phyloP scores from a whole-genome alignment of 495 filamentous ascomycete species.

The Glutinoglossum americanum region DNA sequence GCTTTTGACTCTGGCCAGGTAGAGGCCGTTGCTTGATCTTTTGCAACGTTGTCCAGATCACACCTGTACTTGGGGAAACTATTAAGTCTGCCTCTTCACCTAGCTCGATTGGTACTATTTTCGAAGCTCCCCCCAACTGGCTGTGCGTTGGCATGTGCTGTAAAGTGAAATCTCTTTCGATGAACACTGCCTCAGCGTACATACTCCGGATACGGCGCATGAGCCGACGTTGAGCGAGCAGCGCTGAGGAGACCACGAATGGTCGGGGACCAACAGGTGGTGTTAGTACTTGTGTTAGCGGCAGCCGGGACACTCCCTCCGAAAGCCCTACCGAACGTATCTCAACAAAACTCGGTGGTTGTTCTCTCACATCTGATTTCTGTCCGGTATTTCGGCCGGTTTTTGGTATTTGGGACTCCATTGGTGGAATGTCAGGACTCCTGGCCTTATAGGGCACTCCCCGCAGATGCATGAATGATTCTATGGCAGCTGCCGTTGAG shows the following conservation, averaged over 20 bases:
- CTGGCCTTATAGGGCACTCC: constrained; percentile 1
- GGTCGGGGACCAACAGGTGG: constrained; percentile 1
- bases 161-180: constrained; percentile 34
- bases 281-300: constrained; percentile 5
- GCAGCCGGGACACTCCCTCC: background rate
- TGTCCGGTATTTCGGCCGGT: background rate
- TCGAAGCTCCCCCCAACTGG: background rate
- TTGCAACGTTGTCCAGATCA: constrained; percentile 51
- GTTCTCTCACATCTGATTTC: background rate
- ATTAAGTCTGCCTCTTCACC: constrained; percentile 52
- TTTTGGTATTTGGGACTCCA: background rate
- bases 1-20: constrained; percentile 31
- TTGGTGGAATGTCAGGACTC: background rate
- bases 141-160: constrained; percentile 14
- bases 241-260: constrained; percentile 27
- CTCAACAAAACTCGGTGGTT: background rate
- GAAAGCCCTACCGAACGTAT: background rate
- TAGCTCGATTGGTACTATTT: constrained; percentile 9
- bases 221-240: constrained; percentile 24
- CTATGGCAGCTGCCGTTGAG: constrained; percentile 17
- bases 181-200: constrained; percentile 29
- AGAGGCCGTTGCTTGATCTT: constrained; percentile 48
- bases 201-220: constrained; percentile 24
- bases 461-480: constrained; percentile 24
- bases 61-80: constrained; percentile 44